Base-by-base conservation (phyloP, 495 filamentous ascomycete genomes). In the Opeltia flavorubescens region DNA sequence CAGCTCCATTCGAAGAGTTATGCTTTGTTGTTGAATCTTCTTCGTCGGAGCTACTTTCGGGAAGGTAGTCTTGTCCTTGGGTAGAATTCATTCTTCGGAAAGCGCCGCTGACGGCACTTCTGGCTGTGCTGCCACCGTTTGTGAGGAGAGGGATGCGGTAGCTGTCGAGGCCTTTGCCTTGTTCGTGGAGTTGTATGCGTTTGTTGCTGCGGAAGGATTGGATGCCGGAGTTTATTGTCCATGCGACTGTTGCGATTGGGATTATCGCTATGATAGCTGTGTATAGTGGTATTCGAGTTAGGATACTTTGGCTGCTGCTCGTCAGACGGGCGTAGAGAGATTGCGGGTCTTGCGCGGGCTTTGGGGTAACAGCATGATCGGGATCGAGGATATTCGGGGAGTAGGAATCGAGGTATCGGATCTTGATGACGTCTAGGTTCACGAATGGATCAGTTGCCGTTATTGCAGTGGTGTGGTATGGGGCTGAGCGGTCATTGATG, bases 381-480 rank as follows among this genome's bases (percentile, higher is more conserved):
- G 78, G 77, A 50, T 95, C 78, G 17, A 96, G 59, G n/a, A 96
- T 67, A 4, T 86, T 77, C 40, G 77, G 67, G 29, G 81, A 77
- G 58, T 89, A 94, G 13, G 78, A 83, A 21, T 74, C 61, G 20
- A 88, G 55, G 53, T 83, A 89, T 52, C 85, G 85, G 53, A 86
- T 63, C 21, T 77, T 71, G 27, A 86, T 58, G 1, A 71, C 68
- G 26, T 78, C 73, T 29, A 83, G 58, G 50, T 86, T 67, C 4
- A 60, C 58, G 63, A 76, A 95, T 0, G 86, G 89, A 55, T 96
- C 83, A 3, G 67, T 78, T 42, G 74, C 74, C 5, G 81, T 71
- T 34, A 95, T 81, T 36, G 59, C 66, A 1, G 86, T 81, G 0
- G 91, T 95, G 62, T 93, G 95, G 64, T 80, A 91, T 4, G 76